Evolutionary conservation across 2,329 filamentous ascomycete genomes (phyloP).

Genomic region (Ascocoryne sarcoides): DNA sequence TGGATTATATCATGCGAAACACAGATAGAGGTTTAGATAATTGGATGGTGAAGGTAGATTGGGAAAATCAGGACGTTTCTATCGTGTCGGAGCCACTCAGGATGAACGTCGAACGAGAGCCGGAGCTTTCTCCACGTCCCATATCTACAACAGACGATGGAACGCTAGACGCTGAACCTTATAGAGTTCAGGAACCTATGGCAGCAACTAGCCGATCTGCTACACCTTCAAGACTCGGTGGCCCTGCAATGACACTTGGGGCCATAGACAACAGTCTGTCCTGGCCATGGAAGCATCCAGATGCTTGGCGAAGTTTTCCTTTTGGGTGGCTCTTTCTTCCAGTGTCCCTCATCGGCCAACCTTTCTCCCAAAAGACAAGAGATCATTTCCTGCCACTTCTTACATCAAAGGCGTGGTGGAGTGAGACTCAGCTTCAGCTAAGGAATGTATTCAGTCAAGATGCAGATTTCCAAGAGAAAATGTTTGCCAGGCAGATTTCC

Average conservation of each 20-base stretch:
- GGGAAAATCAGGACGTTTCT: conserved; percentile 70
- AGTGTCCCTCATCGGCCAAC: conserved; percentile 89
- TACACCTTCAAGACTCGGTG: conserved; percentile 26
- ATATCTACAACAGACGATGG: conserved; percentile 31
- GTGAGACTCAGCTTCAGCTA: conserved; percentile 79
- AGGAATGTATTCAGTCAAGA: conserved; percentile 86
- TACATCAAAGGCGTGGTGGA: conserved; percentile 95
- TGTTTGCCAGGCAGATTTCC: conserved; percentile 97
- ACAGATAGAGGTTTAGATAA: conserved; percentile 95
- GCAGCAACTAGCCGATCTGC: conserved; percentile 49
- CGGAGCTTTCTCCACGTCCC: conserved; percentile 42
- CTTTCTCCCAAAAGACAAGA: conserved; percentile 87
- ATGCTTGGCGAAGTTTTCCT: conserved; percentile 83
- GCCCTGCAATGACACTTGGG: conserved; percentile 61
- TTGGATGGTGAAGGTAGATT: conserved; percentile 98
- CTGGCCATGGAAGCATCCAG: conserved; percentile 64
- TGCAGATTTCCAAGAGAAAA: conserved; percentile 92
- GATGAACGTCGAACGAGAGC: conserved; percentile 51
- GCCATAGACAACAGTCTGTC: conserved; percentile 97
- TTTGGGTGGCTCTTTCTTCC: conserved; percentile 98
- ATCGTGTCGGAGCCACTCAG: conserved; percentile 74
- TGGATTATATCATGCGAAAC: conserved; percentile 99
- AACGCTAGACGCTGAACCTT: conserved; percentile 43
- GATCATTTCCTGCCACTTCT: conserved; percentile 94
- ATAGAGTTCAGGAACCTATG: conserved; percentile 78